A percentile compares a stretch with the other conserved stretches of the same genome.
phyloP scores from a whole-genome alignment of 208 protist species.

The Jaenimonas drosophilae region DNA sequence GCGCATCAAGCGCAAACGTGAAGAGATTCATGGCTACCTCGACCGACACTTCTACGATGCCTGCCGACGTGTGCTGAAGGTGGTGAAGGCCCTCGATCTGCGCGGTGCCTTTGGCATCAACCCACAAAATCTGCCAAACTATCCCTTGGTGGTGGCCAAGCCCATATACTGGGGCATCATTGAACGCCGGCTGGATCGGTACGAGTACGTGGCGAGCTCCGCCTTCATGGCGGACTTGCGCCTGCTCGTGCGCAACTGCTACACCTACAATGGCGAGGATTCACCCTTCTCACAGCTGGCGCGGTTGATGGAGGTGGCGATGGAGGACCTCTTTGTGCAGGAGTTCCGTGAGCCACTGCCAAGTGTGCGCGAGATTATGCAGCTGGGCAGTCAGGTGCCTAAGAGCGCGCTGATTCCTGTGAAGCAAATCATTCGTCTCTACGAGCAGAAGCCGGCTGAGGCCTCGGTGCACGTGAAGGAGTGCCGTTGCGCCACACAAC shows the following conservation, averaged over 20 bases:
- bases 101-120: conserved; percentile 36
- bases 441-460: conserved; percentile 28
- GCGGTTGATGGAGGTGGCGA: conserved; percentile 46
- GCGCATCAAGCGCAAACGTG: conserved; percentile 42
- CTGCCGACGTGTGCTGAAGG: conserved; percentile 29
- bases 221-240: conserved; percentile 82
- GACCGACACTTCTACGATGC: conserved; percentile 51
- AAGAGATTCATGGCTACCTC: conserved; percentile 37
- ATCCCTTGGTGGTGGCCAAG: conserved; percentile 19
- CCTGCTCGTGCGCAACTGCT: conserved; percentile 71
- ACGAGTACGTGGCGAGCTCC: conserved; percentile 35
- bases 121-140: conserved; percentile 39
- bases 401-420: conserved; percentile 21
- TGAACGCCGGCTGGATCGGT: conserved; percentile 36
- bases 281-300: conserved; percentile 30
- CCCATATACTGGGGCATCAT: conserved; percentile 70
- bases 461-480: conserved; percentile 10
- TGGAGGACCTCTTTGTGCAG: conserved; percentile 78
- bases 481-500: conserved; percentile 42
- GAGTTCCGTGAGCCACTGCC: conserved; percentile 41
- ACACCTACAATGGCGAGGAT: conserved; percentile 50
- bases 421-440: conserved; percentile 35
- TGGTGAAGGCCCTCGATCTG: conserved; percentile 22
- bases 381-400: conserved; percentile 14
- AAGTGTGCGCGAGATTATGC: conserved; percentile 19